Conservation (phyloP, 768 basidiomycete genomes). For the Tricholoma bakamatsutake region DNA sequence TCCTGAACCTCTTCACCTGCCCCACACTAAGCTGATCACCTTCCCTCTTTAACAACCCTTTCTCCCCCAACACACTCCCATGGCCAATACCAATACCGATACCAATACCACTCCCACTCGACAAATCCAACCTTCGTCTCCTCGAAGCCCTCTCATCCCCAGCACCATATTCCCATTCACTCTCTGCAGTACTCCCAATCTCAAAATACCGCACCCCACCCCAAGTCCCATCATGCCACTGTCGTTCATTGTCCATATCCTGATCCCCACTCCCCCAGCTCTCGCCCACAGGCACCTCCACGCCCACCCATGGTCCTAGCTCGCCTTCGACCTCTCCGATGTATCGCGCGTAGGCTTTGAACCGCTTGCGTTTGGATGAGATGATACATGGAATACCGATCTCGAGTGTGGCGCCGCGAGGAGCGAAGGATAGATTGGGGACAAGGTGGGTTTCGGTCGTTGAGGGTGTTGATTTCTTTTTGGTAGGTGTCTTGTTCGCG, state of each 20-base stretch:
- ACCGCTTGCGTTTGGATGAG: conserved; percentile 73
- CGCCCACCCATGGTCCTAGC: conserved; percentile 82
- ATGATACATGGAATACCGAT: conserved; percentile 91
- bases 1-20: conserved; percentile 62
- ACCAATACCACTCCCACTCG: conserved; percentile 20
- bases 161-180: conserved; percentile 61
- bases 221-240: conserved; percentile 84
- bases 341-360: conserved; percentile 83
- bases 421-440: conserved; percentile 14
- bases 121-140: conserved; percentile 38
- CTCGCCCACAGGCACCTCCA: conserved; percentile 70
- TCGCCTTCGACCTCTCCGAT: conserved; percentile 85
- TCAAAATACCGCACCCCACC: conserved; percentile 83
- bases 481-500: conserved; percentile 1
- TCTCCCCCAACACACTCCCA: conserved; percentile 18
- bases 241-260: conserved; percentile 45
- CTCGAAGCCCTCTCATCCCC: conserved; percentile 42
- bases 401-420: conserved; percentile 68
- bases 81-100: too few species aligned
- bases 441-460: conserved; percentile 13
- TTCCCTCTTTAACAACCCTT: conserved; percentile 32
- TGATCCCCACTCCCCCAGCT: conserved; percentile 19
- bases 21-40: conserved; percentile 44
- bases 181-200: conserved; percentile 40
- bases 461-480: conserved; percentile 12